These are phyloP conservation scores for Schizonepeta tenuifolia DNA, from an alignment of 257 asterid species.

Conservation along the genomic window DNA sequence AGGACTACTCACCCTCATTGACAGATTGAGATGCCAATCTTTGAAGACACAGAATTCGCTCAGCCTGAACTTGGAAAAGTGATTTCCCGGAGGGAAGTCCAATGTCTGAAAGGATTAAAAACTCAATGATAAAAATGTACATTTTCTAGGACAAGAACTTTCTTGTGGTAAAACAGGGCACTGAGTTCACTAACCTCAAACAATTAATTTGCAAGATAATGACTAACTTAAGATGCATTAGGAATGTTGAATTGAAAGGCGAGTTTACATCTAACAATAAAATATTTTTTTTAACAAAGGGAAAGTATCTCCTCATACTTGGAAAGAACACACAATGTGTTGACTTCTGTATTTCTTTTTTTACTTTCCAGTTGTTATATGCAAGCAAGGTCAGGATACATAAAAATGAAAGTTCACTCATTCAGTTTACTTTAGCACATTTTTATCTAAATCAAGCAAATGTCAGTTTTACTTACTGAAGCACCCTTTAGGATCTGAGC, in stretches of 20 bases:
- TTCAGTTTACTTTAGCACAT: conserved; percentile 22
- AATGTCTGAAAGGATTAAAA: conserved; percentile 57
- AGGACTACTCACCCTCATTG: conserved; percentile 65
- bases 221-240: conserved; percentile 1
- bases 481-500: conserved; percentile 99
- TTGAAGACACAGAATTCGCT: conserved; percentile 84
- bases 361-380: conserved; percentile 9
- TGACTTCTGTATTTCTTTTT: neutral
- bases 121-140: conserved; percentile 19
- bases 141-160: conserved; percentile 12
- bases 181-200: neutral
- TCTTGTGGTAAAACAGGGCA: neutral
- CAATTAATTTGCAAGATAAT: conserved; percentile 11
- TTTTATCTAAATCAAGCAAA: conserved; percentile 30
- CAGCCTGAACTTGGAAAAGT: conserved; percentile 98
- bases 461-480: conserved; percentile 73
- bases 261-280: neutral
- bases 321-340: neutral
- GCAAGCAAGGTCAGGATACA: conserved; percentile 15
- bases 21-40: conserved; percentile 80
- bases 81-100: conserved; percentile 99
- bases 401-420: conserved; percentile 19
- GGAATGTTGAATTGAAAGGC: neutral
- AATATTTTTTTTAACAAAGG: conserved; percentile 2
- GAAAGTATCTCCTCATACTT: conserved; percentile 7